Conservation (phyloP, 2,329 filamentous ascomycete species). For the Scortechinia acanthostroma region DNA sequence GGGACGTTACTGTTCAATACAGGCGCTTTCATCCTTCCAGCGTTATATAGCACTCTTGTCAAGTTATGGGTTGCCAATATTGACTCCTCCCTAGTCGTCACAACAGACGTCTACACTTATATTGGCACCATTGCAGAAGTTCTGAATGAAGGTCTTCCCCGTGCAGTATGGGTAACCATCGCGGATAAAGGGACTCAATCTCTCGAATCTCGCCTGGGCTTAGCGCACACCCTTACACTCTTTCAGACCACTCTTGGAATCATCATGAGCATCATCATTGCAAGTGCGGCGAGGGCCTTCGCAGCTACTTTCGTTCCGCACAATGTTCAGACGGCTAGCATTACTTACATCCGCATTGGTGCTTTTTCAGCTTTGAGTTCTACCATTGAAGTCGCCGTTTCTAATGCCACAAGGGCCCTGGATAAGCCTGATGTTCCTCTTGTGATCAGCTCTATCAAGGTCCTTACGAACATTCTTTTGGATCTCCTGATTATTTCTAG, state of each 20-base stretch:
- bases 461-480: constrained; percentile 58
- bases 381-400: constrained; percentile 55
- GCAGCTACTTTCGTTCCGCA: constrained; percentile 55
- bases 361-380: constrained; percentile 56
- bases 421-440: constrained; percentile 66
- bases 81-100: constrained; percentile 52
- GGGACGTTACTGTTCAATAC: constrained; percentile 58
- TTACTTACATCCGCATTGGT: constrained; percentile 59
- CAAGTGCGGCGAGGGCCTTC: constrained; percentile 42
- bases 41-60: constrained; percentile 58
- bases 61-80: constrained; percentile 69
- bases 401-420: constrained; percentile 52
- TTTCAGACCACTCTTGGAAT: constrained; percentile 50
- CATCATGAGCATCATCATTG: constrained; percentile 51
- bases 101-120: constrained; percentile 63
- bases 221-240: constrained; percentile 56
- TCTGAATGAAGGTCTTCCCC: constrained; percentile 66
- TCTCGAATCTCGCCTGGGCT: constrained; percentile 37
- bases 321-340: constrained; percentile 42
- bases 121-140: constrained; percentile 62
- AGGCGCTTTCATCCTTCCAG: constrained; percentile 54
- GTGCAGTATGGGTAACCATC: constrained; percentile 63
- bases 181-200: constrained; percentile 51
- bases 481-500: constrained; percentile 61
- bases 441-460: constrained; percentile 56